Evolutionary conservation across 78 protist genomes (phyloP), one percentile per base, ranked within the genome.

Genomic region (Corallochytrium limacisporum): DNA sequence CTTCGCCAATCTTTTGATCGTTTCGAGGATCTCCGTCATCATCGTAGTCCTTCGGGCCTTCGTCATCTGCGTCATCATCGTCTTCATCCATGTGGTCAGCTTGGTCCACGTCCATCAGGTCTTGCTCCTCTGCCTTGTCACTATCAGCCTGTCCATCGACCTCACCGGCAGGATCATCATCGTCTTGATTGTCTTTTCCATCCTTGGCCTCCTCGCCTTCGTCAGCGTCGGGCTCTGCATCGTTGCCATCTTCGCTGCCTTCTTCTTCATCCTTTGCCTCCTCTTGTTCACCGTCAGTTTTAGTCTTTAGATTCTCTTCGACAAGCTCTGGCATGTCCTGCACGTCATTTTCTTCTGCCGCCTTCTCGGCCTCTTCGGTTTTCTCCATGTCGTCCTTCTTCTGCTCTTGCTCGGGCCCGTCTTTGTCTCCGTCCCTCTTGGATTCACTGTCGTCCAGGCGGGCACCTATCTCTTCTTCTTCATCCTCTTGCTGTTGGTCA

Each of bases 291-390:
- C n/a, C n/a, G n/a, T n/a, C n/a, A n/a, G n/a, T n/a, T n/a, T n/a
- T n/a, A n/a, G n/a, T n/a, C n/a, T n/a, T n/a, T n/a, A n/a, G n/a
- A n/a, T n/a, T n/a, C n/a, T n/a, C n/a, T n/a, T n/a, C n/a, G n/a
- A n/a, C n/a, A n/a, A n/a, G n/a, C n/a, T 35, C 36, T 36, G 32
- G 50, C 22, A 22, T 35, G 18, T 56, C 43, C 42, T 5, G n/a
- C 48, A 1, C 54, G 47, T 18, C 60, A 26, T 8, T 33, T 8
- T 73, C 53, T 13, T 54, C 75, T 8, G 51, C 49, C 40, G 32
- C 62, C 10, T 60, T 59, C 26, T 53, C 80, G 20, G 28, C 28
- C 10, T 62, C 70, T 6, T 70, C 75, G 26, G n/a, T 81, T 26
- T 13, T 26, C 6, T 74, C 79, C 31, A 42, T 12, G 51, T 48